phyloP scores from a whole-genome alignment of 176 grass and related monocot species.

The Cocos nucifera region DNA sequence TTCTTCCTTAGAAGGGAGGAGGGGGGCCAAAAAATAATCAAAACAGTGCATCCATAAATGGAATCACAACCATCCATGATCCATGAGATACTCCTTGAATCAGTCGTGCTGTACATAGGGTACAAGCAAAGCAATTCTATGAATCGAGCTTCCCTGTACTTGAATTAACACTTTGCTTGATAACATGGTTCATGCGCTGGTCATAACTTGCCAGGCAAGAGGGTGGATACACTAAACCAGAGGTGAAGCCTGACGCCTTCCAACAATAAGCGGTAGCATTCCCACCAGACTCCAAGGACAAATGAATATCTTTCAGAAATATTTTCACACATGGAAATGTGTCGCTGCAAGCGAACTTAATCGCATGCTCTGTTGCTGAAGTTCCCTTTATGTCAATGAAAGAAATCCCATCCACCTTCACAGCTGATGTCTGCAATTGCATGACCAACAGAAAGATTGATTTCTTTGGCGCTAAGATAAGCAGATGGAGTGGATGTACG shows the following conservation, averaged over 20 bases:
- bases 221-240: constrained; percentile 26
- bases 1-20: too few relatives aligned
- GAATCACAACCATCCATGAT: too few relatives aligned
- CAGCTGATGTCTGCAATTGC: constrained; percentile 39
- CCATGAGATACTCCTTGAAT: too few relatives aligned
- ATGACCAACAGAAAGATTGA: too few relatives aligned
- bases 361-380: constrained; percentile 41
- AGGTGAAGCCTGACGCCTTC: constrained; percentile 36
- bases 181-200: not conserved
- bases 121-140: too few relatives aligned
- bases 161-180: constrained; percentile 4
- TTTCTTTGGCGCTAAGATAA: too few relatives aligned
- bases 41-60: too few relatives aligned
- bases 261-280: constrained; percentile 33
- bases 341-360: constrained; percentile 61
- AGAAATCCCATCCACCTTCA: constrained; percentile 40
- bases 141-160: not conserved
- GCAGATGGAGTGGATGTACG: too few relatives aligned
- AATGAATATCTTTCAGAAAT: constrained; percentile 37
- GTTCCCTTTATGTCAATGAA: constrained; percentile 46
- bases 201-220: constrained; percentile 33
- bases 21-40: too few relatives aligned
- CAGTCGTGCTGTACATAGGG: too few relatives aligned
- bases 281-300: constrained; percentile 34
- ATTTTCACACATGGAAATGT: constrained; percentile 39